phyloP scores from a whole-genome alignment of 345 rosid genomes.

The Aquilaria malaccensis region DNA sequence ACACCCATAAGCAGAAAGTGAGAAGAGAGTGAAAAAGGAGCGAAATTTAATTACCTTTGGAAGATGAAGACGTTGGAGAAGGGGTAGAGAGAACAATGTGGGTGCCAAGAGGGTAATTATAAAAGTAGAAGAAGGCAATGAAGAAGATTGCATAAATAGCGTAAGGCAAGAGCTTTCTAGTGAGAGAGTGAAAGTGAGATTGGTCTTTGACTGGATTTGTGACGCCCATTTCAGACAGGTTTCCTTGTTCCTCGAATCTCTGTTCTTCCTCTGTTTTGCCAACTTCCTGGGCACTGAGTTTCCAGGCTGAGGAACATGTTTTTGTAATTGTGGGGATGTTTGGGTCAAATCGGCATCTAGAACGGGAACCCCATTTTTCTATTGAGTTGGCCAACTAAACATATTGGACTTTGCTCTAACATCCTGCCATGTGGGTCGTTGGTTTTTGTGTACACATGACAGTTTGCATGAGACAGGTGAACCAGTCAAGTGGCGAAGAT shows the following conservation, averaged over 20 bases:
- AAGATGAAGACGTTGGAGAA: conserved; percentile 8
- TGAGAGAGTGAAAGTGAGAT: conserved; percentile 10
- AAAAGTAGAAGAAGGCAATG: conserved; percentile 32
- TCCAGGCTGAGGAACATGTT: background rate
- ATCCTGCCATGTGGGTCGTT: too few relatives aligned
- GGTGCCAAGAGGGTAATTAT: conserved; percentile 24
- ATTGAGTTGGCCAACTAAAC: too few relatives aligned
- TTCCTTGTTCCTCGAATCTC: background rate
- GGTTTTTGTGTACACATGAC: too few relatives aligned
- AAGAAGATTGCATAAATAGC: conserved; percentile 27
- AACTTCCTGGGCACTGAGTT: background rate
- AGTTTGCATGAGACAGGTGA: too few relatives aligned
- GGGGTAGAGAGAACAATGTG: conserved; percentile 14
- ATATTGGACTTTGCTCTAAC: too few relatives aligned
- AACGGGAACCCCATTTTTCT: too few relatives aligned
- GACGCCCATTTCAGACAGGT: conserved; percentile 22
- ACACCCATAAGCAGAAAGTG: background rate
- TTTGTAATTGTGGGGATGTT: too few relatives aligned
- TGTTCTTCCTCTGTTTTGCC: background rate
- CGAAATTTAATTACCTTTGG: conserved; percentile 14
- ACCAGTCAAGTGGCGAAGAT: too few relatives aligned
- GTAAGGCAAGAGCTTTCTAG: conserved; percentile 33
- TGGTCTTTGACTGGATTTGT: conserved; percentile 23
- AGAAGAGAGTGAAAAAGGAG: too few relatives aligned
- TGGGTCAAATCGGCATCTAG: too few relatives aligned